These are phyloP conservation scores for Lolium multiflorum DNA, from an alignment of 176 grass and related monocot genomes.

Conservation along the genomic window DNA sequence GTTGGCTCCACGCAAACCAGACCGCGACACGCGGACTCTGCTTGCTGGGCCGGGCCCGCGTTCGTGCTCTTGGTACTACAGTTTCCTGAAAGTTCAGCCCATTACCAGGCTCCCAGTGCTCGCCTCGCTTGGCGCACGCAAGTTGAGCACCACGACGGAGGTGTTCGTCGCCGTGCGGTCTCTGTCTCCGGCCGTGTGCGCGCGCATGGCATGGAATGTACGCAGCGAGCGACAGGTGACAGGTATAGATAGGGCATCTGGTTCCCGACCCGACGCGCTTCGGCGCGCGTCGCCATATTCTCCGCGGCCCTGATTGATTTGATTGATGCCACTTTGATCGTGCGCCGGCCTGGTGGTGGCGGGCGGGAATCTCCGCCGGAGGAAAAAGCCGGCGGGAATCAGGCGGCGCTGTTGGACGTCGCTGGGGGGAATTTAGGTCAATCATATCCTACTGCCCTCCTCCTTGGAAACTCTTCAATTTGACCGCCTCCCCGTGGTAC, in stretches of 20 bases:
- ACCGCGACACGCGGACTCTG: no score
- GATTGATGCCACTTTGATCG: background rate
- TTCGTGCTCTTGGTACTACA: background rate
- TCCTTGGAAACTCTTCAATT: background rate
- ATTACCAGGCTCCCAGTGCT: background rate
- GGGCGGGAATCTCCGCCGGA: background rate
- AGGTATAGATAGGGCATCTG: background rate
- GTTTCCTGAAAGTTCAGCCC: background rate
- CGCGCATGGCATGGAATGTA: background rate
- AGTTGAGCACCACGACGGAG: background rate
- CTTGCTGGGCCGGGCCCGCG: background rate
- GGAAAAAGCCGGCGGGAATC: background rate
- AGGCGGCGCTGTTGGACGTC: background rate
- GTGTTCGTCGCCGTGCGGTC: background rate
- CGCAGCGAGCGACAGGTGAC: background rate
- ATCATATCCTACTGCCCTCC: background rate
- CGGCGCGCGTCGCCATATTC: constrained; percentile 2
- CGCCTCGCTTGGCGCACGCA: background rate
- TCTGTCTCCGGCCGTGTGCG: background rate
- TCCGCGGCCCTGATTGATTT: background rate
- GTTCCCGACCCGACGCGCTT: background rate
- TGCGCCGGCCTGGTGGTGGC: background rate
- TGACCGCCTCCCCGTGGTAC: background rate
- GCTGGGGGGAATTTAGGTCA: background rate
- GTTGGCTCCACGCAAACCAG: no score